phyloP scores from a whole-genome alignment of 2,329 filamentous ascomycete genomes.

The Fusarium lateritium region DNA sequence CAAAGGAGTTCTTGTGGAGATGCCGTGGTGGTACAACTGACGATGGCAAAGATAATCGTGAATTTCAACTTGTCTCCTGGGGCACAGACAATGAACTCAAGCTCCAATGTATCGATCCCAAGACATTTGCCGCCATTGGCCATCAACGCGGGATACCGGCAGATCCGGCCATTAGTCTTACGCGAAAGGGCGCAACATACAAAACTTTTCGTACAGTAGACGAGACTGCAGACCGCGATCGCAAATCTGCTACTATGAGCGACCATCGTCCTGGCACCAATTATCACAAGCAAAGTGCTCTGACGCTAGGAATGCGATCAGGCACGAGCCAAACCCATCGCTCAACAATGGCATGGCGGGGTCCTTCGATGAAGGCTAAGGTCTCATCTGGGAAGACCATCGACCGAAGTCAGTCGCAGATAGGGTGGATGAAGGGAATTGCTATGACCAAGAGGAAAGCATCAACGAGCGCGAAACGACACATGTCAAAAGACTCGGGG shows the following conservation, averaged over 20 bases:
- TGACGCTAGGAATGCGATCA: slow-evolving; percentile 62
- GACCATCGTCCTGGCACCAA: slow-evolving; percentile 66
- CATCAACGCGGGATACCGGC: slow-evolving; percentile 78
- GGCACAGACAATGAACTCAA: slow-evolving; percentile 87
- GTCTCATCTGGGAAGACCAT: slow-evolving; percentile 57
- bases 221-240: slow-evolving; percentile 69
- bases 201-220: slow-evolving; percentile 86
- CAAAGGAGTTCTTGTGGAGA: slow-evolving; percentile 94
- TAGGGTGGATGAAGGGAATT: slow-evolving; percentile 79
- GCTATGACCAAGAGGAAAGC: slow-evolving; percentile 72
- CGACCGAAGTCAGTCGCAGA: slow-evolving; percentile 69
- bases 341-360: slow-evolving; percentile 63
- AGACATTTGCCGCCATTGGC: slow-evolving; percentile 77
- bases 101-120: slow-evolving; percentile 79
- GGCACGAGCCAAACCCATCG: slow-evolving; percentile 49
- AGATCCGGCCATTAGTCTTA: slow-evolving; percentile 77
- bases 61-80: slow-evolving; percentile 96
- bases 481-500: slow-evolving; percentile 67
- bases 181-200: slow-evolving; percentile 87
- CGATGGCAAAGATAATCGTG: slow-evolving; percentile 82
- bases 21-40: slow-evolving; percentile 77
- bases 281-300: slow-evolving; percentile 60
- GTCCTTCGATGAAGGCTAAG: slow-evolving; percentile 72
- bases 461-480: slow-evolving; percentile 59
- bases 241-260: slow-evolving; percentile 73